Evolutionary conservation across 202 grass and related monocot species (phyloP).

Genomic region (Tripidium arundinaceum): DNA sequence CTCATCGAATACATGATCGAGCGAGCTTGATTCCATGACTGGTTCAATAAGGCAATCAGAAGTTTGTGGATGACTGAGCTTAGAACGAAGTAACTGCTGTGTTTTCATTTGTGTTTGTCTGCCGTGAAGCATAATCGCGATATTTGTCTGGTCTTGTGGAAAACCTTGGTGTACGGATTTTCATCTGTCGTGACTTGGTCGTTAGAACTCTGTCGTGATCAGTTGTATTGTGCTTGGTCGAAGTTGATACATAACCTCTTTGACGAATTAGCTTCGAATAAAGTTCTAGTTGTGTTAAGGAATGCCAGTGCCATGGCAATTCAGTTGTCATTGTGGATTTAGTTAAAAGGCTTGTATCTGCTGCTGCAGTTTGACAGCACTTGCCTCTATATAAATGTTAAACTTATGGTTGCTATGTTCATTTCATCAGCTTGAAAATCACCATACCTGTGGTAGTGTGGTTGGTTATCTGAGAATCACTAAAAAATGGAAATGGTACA

Average conservation of each 20-base stretch:
- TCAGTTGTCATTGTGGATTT: not conserved
- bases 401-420: not conserved
- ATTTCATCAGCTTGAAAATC: not conserved
- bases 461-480: not conserved
- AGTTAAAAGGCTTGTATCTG: not conserved
- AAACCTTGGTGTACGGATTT: not conserved
- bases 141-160: conserved; percentile 16
- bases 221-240: conserved; percentile 17
- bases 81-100: not conserved
- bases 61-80: conserved; percentile 13
- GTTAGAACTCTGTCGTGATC: conserved; percentile 13
- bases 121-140: not conserved
- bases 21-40: conserved; percentile 18
- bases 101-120: conserved; percentile 30
- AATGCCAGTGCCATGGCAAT: not conserved
- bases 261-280: conserved; percentile 26
- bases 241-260: not conserved
- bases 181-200: not conserved
- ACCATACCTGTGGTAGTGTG: not conserved
- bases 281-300: conserved; percentile 18
- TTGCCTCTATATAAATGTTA: not conserved
- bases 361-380: not conserved
- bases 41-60: not conserved
- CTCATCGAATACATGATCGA: conserved; percentile 32
- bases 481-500: not conserved